A percentile compares a stretch with the other conserved stretches of the same genome.
Evolutionary conservation across 441 rosid species (phyloP).

Genomic region (Lepidium campestre): DNA sequence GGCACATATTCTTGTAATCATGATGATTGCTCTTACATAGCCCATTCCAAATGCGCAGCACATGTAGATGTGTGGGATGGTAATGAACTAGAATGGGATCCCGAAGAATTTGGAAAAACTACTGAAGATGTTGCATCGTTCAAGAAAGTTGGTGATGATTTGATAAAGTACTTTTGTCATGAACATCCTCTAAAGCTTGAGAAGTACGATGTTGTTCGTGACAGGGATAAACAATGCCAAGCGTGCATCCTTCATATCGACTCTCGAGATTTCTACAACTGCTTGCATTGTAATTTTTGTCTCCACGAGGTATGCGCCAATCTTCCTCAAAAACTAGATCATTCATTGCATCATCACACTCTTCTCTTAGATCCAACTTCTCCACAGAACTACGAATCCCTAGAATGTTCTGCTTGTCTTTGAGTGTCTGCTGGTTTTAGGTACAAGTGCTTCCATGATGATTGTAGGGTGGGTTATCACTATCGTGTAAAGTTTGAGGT

Average conservation of each 20-base stretch:
- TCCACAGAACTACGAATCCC: neutral
- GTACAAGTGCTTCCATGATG: neutral
- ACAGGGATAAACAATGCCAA: neutral
- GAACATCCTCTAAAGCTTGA: neutral
- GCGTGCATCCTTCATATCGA: neutral
- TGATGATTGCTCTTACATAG: neutral
- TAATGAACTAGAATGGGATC: neutral
- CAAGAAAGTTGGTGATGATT: neutral
- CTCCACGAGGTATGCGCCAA: conserved; percentile 18
- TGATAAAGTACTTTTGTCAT: conserved; percentile 15
- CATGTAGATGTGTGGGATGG: neutral
- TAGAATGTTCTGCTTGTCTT: neutral
- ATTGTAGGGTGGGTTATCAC: neutral
- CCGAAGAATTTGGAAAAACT: neutral
- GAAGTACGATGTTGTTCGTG: neutral
- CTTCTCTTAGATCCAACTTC: neutral
- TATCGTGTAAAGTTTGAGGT: neutral
- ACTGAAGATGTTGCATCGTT: neutral
- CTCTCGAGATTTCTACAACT: neutral
- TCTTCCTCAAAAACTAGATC: neutral
- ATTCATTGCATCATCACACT: neutral
- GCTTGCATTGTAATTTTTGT: conserved; percentile 1
- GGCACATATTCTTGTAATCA: neutral
- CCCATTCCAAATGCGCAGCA: conserved; percentile 9
- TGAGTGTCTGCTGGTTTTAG: neutral